These are phyloP conservation scores for Plasmodium fragile DNA, from an alignment of 169 alveolate species.

Conservation along the genomic window DNA sequence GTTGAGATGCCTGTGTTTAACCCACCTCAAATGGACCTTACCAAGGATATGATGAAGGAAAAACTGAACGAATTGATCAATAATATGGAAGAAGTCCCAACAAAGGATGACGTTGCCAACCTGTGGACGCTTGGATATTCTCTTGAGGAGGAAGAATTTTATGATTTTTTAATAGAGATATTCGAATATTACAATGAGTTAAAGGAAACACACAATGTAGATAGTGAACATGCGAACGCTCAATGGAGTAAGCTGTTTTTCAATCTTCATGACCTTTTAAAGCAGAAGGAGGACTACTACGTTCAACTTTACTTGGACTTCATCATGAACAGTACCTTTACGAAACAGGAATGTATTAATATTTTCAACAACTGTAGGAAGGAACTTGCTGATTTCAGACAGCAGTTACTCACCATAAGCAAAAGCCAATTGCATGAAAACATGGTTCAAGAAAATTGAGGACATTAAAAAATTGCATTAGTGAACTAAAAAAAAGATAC, in stretches of 20 bases:
- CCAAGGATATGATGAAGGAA: background rate
- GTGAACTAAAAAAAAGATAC: background rate
- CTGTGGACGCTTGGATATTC: slow-evolving; percentile 5
- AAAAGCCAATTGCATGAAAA: background rate
- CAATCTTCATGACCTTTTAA: background rate
- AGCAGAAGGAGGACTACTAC: background rate
- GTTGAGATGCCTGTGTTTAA: background rate
- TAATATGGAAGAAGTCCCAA: background rate
- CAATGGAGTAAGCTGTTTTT: background rate
- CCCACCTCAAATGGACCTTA: background rate
- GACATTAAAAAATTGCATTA: background rate
- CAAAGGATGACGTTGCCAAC: slow-evolving; percentile 3
- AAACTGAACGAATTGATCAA: background rate
- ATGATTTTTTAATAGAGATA: background rate
- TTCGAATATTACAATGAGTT: background rate
- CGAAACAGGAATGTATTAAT: background rate
- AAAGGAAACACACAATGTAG: background rate
- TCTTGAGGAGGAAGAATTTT: background rate
- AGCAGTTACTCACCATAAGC: background rate
- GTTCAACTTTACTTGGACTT: background rate
- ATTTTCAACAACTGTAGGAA: background rate
- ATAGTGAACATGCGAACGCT: background rate
- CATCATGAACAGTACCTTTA: background rate
- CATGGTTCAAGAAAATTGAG: background rate
- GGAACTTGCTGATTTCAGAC: background rate